Percentiles rank a stretch among this genome's conserved stretches.
These are phyloP conservation scores for Cladorrhinum sp. DNA, from an alignment of 2,329 filamentous ascomycete species.

Conservation along the genomic window DNA sequence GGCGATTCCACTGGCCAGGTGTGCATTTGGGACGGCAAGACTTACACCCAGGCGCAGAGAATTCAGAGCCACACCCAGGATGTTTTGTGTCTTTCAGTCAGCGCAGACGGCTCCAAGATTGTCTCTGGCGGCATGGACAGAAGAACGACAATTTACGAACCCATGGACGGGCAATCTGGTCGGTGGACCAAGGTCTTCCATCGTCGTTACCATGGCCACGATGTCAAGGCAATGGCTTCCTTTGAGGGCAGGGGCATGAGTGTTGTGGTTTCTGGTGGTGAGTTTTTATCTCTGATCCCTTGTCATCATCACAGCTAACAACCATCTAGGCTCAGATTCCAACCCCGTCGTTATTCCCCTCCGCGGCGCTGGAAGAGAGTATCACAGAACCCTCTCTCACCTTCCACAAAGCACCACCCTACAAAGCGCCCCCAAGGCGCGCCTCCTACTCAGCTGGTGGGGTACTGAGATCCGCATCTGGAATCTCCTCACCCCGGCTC, in stretches of 20 bases:
- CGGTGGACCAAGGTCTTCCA: constrained; percentile 87
- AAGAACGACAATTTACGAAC: constrained; percentile 78
- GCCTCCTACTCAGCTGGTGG: constrained; percentile 89
- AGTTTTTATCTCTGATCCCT: constrained; percentile 28
- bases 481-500: constrained; percentile 51
- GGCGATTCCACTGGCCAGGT: constrained; percentile 94
- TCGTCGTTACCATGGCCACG: constrained; percentile 83
- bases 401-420: constrained; percentile 77
- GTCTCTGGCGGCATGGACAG: constrained; percentile 91
- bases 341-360: constrained; percentile 79
- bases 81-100: constrained; percentile 81
- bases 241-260: constrained; percentile 84
- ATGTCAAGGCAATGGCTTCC: constrained; percentile 90
- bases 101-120: constrained; percentile 74
- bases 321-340: constrained; percentile 71
- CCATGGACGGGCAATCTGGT: constrained; percentile 54
- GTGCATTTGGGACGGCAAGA: constrained; percentile 90
- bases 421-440: constrained; percentile 66
- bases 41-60: constrained; percentile 82
- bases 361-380: constrained; percentile 70
- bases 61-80: constrained; percentile 87
- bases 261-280: constrained; percentile 87
- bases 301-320: constrained; percentile 26
- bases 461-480: constrained; percentile 83
- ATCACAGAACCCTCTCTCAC: constrained; percentile 77